A percentile compares a stretch with the other conserved stretches of the same genome.
Conservation (phyloP, 306 rosid species). For the Cucurbita moschata region DNA sequence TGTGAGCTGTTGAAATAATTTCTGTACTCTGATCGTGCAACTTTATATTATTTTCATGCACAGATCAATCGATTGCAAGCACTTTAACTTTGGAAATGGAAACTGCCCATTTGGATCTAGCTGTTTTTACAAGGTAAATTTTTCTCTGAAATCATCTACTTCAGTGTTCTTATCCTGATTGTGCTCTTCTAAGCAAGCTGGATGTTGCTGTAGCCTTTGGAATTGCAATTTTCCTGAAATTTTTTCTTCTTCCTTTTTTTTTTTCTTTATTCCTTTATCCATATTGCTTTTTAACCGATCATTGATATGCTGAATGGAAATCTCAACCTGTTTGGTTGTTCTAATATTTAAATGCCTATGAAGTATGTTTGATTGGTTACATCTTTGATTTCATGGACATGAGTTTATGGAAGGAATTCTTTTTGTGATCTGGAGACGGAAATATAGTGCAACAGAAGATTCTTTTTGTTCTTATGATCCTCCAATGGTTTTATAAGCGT, state of each 20-base stretch:
- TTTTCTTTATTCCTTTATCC: not conserved
- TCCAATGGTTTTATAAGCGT: not conserved
- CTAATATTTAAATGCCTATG: not conserved
- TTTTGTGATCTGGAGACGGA: not conserved
- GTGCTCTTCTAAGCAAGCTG: not conserved
- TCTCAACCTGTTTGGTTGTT: not conserved
- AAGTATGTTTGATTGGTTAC: not conserved
- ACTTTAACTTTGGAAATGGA: conserved; percentile 92
- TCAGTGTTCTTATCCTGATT: not conserved
- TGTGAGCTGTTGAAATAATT: not conserved
- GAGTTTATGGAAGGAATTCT: not conserved
- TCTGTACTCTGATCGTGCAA: not conserved
- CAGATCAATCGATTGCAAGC: conserved; percentile 97
- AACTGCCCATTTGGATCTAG: conserved; percentile 93
- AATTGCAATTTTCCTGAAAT: not conserved
- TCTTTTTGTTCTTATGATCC: not conserved
- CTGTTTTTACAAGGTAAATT: conserved; percentile 88
- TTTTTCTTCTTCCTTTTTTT: not conserved
- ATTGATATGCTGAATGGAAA: not conserved
- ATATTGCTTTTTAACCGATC: not conserved
- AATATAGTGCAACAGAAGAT: not conserved
- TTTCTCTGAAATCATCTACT: not conserved
- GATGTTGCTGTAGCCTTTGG: not conserved
- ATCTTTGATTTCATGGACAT: not conserved
- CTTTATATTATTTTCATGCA: conserved; percentile 1